Base-by-base conservation (phyloP, 805 yeast species). In the Jamesozyma spencerorum region DNA sequence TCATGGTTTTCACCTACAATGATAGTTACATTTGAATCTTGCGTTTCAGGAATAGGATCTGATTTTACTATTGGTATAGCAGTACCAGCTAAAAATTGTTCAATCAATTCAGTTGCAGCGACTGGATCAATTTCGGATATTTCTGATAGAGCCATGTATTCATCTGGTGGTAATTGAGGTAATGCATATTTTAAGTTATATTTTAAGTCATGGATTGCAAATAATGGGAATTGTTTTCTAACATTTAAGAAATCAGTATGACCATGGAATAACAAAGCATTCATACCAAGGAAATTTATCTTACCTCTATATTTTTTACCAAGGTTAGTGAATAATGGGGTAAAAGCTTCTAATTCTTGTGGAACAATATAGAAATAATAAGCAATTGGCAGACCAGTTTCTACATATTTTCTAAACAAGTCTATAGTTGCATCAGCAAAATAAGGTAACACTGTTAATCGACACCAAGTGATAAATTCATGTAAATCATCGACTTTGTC, bases 241-340 rank as follows among this genome's bases (percentile, higher is more conserved):
- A 88, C 75, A 72, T 83, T 85, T 61, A 92, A 74, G 65, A 78
- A 76, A 57, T 75, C 81, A 43, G 95, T 95, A 59, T 90, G 97
- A 64, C 74, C 76, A 49, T 95, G 95, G 60, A 68, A 92, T 55
- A 68, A 68, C 41, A 70, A 57, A 43, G 95, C 94, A 56, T 90
- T 88, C 54, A 92, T 71, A 65, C 90, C 94, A 50, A 84, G 96
- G 63, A 92, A 80, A 70, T 83, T 85, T 51, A 87, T 64, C 58
- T 76, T 72, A 47, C 95, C 95, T 70, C 85, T 77, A 66, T 74
- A 71, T 59, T 75, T 66, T 68, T 81, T 79, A 55, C 90, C 94
- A 55, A 83, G 66, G 41, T 77, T 72, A 45, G 59, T 65, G 54
- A 88, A 72, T 39, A 68, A 58, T 34, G 69, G 68, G 36, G 66